Percentiles rank a stretch among this genome's conserved stretches.
Conservation (phyloP, 2,329 filamentous ascomycete species). For the Lasiodiplodia sp. region DNA sequence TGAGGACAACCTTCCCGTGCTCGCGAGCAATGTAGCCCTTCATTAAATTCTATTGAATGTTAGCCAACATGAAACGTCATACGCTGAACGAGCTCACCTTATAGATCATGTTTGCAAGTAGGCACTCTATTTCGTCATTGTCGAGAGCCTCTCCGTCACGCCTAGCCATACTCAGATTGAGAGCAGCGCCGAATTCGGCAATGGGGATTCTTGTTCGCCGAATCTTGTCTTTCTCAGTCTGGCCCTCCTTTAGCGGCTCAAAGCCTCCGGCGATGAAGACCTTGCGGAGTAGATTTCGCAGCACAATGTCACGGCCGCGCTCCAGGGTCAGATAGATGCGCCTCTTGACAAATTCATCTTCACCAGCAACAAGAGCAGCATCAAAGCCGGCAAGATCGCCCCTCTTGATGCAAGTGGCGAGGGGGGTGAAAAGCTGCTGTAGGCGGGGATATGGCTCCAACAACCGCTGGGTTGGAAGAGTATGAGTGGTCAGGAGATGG, state of each 20-base stretch:
- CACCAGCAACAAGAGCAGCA: conserved; percentile 76
- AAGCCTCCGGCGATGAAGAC: conserved; percentile 87
- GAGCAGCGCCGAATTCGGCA: conserved; percentile 82
- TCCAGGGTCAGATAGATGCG: conserved; percentile 96
- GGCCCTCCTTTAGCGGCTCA: conserved; percentile 73
- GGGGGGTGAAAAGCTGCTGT: conserved; percentile 77
- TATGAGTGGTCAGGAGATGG: conserved; percentile 85
- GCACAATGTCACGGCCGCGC: conserved; percentile 85
- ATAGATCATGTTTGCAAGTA: conserved; percentile 96
- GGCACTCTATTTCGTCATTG: conserved; percentile 91
- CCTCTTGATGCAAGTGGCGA: conserved; percentile 79
- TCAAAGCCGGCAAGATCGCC: conserved; percentile 88
- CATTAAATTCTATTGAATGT: conserved; percentile 75
- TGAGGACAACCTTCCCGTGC: conserved; percentile 87
- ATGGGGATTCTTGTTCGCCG: conserved; percentile 79
- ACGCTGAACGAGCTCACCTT: conserved; percentile 68
- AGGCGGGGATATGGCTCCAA: conserved; percentile 79
- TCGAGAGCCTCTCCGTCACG: conserved; percentile 69
- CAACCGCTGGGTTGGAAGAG: conserved; percentile 75
- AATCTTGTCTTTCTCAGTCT: conserved; percentile 67
- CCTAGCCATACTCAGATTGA: conserved; percentile 73
- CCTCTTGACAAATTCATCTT: conserved; percentile 91
- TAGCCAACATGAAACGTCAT: conserved; percentile 31
- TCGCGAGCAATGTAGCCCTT: conserved; percentile 98
- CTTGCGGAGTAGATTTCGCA: conserved; percentile 90